These are phyloP conservation scores for Rhododendron kiyosumense DNA, from an alignment of 148 eudicot genomes.

Conservation along the genomic window DNA sequence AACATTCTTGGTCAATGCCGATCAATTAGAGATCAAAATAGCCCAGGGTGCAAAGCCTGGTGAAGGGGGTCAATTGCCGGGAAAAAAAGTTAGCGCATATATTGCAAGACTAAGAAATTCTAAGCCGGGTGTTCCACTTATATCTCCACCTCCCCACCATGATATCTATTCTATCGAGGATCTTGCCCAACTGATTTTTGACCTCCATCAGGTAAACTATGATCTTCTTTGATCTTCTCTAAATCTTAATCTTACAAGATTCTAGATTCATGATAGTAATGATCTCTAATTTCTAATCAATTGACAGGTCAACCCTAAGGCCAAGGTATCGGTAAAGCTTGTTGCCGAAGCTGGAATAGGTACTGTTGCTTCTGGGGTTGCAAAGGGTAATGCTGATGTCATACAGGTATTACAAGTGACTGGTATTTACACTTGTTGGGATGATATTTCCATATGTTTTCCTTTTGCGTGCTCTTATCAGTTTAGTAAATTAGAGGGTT, in stretches of 20 bases:
- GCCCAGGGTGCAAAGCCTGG: constrained; percentile 99
- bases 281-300: constrained; percentile 16
- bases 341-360: constrained; percentile 99
- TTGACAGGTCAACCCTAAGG: constrained; percentile 87
- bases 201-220: constrained; percentile 84
- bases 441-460: background rate
- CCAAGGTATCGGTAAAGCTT: constrained; percentile 98
- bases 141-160: constrained; percentile 99
- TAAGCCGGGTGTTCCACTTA: constrained; percentile 98
- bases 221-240: background rate
- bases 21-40: constrained; percentile 92
- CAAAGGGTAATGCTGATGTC: constrained; percentile 97
- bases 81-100: constrained; percentile 98
- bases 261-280: background rate
- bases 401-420: constrained; percentile 60
- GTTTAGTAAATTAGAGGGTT: background rate
- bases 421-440: background rate
- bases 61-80: constrained; percentile 99
- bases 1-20: constrained; percentile 96
- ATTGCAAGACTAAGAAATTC: constrained; percentile 97
- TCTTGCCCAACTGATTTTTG: constrained; percentile 95
- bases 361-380: constrained; percentile 99
- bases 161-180: constrained; percentile 99
- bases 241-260: background rate
- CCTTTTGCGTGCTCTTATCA: background rate